Conservation (phyloP, 495 filamentous ascomycete genomes). For the Penicillium antarcticum region DNA sequence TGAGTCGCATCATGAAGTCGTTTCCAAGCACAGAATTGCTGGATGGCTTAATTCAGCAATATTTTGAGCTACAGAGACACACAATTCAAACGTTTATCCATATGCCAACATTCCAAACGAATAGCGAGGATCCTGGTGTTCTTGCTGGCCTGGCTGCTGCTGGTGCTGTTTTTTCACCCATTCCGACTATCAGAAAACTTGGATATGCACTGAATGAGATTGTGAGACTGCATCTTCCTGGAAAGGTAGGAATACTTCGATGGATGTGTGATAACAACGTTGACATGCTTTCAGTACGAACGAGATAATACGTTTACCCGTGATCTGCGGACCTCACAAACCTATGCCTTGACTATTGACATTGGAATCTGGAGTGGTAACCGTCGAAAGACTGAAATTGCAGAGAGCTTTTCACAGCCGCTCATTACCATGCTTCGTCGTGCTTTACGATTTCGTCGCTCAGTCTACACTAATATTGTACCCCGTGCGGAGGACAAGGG, state of each 20-base stretch:
- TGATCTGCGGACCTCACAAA: conserved; percentile 53
- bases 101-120: conserved; percentile 50
- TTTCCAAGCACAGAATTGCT: conserved; percentile 59
- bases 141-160: conserved; percentile 51
- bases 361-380: conserved; percentile 66
- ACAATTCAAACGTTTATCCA: conserved; percentile 56
- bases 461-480: conserved; percentile 43
- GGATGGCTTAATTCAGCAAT: conserved; percentile 59
- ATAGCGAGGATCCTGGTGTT: conserved; percentile 52
- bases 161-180: conserved; percentile 52
- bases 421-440: conserved; percentile 50
- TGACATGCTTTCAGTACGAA: conserved; percentile 35
- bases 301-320: conserved; percentile 54
- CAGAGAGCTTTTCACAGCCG: conserved; percentile 55
- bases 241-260: conserved; percentile 29
- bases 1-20: conserved; percentile 50
- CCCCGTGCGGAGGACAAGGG: conserved; percentile 44
- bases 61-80: conserved; percentile 48
- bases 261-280: neutral
- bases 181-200: conserved; percentile 56
- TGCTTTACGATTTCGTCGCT: conserved; percentile 27
- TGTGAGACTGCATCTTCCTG: conserved; percentile 47
- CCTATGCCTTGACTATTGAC: conserved; percentile 51
- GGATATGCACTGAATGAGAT: conserved; percentile 62
- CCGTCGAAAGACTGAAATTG: conserved; percentile 65